Evolutionary conservation across 179 eudicot genomes (phyloP), one percentile per base, ranked within the genome.

Genomic region (Camellia oleifera): DNA sequence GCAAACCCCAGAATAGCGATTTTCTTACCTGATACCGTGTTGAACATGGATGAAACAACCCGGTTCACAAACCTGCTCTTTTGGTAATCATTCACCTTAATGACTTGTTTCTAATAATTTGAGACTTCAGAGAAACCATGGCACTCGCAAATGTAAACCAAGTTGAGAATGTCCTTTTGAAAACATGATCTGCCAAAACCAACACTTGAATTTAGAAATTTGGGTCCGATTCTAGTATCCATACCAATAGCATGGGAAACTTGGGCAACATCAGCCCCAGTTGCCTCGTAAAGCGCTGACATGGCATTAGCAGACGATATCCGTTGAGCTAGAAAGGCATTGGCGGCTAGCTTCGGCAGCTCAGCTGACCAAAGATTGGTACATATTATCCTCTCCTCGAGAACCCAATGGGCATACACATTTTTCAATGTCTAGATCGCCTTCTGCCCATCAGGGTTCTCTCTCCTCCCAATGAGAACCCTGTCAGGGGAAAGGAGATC

Each of bases 281-380:
- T 87, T 14, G 90, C 90, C 72, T 87, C 88, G 63, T 86, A 86
- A 0, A 86, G 88, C 5, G 86, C 86, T 0, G 88, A 86, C 79
- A 86, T 86, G 48, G 88, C 88, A 81, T 86, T 86, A n/a, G 83
- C 83, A 0, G 88, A 86, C 4, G 88, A 86, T 40, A 86, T 86
- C 74, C 88, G 83, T 68, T 86, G 89, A 48, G 87, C 89, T 76
- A 87, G 76, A 48, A 87, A 84, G 46, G 88, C 88, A 44, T 86
- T 86, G 2, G 90, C 90, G 32, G 89, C 89, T 23, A 88, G 87
- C 79, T 88, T 88, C 5, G 88, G 86, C 50, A 88, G 86, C 82
- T 88, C 90, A 0, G 90, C 90, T 40, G 90, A 88, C 90, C 90
- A 88, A 0, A 88, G 85, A 68, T 88, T 88, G 45, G 88, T 82